A percentile compares a stretch with the other conserved stretches of the same genome.
Conservation (phyloP, 2,329 filamentous ascomycete species). For the Macrophomina tecta region DNA sequence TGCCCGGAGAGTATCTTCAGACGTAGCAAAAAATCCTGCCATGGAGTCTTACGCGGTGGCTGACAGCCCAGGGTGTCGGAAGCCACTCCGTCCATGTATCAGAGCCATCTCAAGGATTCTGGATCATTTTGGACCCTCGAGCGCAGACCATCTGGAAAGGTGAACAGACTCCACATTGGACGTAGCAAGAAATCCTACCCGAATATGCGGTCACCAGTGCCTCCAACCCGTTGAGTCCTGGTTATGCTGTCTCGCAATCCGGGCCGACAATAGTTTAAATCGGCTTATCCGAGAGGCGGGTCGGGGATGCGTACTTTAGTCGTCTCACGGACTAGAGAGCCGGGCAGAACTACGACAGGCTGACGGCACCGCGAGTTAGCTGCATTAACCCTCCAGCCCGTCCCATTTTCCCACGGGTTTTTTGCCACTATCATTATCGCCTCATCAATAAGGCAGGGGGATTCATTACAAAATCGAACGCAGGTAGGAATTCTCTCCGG, state of each 20-base stretch:
- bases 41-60: not conserved
- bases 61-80: not conserved
- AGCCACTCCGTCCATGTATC: not conserved
- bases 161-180: not conserved
- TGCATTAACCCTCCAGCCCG: too few relatives aligned
- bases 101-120: not conserved
- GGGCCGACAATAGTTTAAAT: too few relatives aligned
- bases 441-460: not conserved
- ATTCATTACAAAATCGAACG: not conserved
- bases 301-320: too few relatives aligned
- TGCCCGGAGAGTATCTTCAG: not conserved
- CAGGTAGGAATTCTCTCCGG: slow-evolving; percentile 2
- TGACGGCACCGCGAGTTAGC: too few relatives aligned
- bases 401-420: not conserved
- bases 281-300: too few relatives aligned
- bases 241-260: too few relatives aligned
- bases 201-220: not conserved
- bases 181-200: slow-evolving; percentile 1
- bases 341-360: too few relatives aligned
- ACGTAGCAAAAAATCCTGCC: slow-evolving; percentile 11
- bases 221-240: too few relatives aligned
- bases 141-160: not conserved
- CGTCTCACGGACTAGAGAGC: too few relatives aligned
- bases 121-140: not conserved
- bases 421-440: not conserved